These are phyloP conservation scores for Stereocaulon alpinum DNA, from an alignment of 495 filamentous ascomycete genomes.

Conservation along the genomic window DNA sequence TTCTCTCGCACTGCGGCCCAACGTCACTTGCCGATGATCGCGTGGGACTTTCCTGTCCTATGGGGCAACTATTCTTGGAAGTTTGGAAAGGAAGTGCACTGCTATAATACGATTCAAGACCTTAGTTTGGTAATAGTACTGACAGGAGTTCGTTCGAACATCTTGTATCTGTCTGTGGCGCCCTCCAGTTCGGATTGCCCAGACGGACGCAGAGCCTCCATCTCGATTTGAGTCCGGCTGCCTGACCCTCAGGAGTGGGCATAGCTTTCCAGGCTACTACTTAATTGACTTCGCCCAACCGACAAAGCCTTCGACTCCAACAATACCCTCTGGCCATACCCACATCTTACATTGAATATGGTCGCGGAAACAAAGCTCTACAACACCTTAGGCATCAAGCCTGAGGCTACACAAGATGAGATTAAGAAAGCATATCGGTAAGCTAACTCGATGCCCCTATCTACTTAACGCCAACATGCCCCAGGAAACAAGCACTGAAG, in stretches of 20 bases:
- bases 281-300: constrained; percentile 9
- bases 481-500: constrained; percentile 79
- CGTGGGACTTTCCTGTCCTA: neutral
- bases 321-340: neutral
- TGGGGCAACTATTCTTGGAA: neutral
- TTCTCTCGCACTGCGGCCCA: constrained; percentile 10
- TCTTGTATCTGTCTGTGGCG: neutral
- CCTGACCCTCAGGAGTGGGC: neutral
- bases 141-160: neutral
- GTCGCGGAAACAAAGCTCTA: constrained; percentile 83
- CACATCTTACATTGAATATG: constrained; percentile 41
- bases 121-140: neutral
- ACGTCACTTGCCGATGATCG: constrained; percentile 2
- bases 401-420: constrained; percentile 76
- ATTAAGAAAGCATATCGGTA: constrained; percentile 96
- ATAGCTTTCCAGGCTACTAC: neutral
- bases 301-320: neutral
- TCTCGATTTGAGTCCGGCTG: neutral
- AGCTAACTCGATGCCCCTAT: constrained; percentile 22
- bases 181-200: neutral
- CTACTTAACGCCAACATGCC: neutral
- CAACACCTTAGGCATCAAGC: constrained; percentile 62
- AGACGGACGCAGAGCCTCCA: neutral
- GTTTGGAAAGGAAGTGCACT: neutral
- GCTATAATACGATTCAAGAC: neutral